Conservation (phyloP, 2,329 filamentous ascomycete genomes). For the Alternaria sp. region DNA sequence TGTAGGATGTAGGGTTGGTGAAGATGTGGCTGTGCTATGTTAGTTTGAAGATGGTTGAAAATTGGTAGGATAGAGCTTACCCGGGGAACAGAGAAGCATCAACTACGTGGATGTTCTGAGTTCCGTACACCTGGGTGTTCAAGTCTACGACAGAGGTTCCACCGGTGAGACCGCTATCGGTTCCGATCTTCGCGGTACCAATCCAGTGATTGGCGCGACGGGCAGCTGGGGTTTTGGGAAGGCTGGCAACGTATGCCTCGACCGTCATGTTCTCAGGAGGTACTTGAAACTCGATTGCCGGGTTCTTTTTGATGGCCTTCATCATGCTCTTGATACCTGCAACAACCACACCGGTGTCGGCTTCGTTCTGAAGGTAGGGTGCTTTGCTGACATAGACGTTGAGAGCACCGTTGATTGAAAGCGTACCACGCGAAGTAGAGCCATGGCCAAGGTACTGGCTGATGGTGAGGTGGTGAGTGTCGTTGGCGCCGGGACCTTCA, state of each 20-base stretch:
- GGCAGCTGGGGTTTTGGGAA: constrained; percentile 50
- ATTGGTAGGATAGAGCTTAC: constrained; percentile 27
- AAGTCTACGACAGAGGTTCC: constrained; percentile 60
- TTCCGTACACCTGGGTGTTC: constrained; percentile 60
- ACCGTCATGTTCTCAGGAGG: constrained; percentile 62
- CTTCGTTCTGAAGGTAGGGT: constrained; percentile 66
- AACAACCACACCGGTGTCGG: constrained; percentile 71
- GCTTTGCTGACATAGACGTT: constrained; percentile 66
- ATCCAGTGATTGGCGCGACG: constrained; percentile 60
- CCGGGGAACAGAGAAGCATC: constrained; percentile 59
- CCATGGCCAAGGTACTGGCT: constrained; percentile 71
- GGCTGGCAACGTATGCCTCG: constrained; percentile 64
- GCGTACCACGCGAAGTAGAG: constrained; percentile 67
- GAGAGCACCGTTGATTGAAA: constrained; percentile 67
- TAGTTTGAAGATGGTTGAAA: constrained; percentile 11
- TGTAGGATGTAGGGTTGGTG: constrained; percentile 52
- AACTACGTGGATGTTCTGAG: constrained; percentile 57
- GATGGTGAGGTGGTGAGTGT: constrained; percentile 54
- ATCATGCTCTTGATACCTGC: constrained; percentile 69
- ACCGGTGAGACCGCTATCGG: constrained; percentile 54
- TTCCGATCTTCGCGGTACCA: constrained; percentile 65
- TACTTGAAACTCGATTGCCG: constrained; percentile 65
- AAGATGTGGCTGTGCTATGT: constrained; percentile 39
- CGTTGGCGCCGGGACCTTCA: constrained; percentile 60
- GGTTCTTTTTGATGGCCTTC: constrained; percentile 62